phyloP scores from a whole-genome alignment of 768 basidiomycete genomes.

The Naganishia onofrii region DNA sequence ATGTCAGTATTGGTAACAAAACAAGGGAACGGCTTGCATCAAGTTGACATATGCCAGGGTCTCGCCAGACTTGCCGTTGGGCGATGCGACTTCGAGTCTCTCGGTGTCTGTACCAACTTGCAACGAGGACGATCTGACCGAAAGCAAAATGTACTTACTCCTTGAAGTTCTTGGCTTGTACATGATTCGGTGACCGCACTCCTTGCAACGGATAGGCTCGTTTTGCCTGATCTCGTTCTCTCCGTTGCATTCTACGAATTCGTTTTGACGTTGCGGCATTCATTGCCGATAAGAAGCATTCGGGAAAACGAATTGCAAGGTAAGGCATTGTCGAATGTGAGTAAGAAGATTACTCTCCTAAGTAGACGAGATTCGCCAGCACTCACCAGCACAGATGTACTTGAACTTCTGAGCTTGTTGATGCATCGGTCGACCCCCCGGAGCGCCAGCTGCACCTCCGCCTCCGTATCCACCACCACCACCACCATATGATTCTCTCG shows the following conservation, averaged over 20 bases:
- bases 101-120: background rate
- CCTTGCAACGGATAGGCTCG: conserved; percentile 91
- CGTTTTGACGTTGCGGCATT: background rate
- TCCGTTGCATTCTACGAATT: conserved; percentile 75
- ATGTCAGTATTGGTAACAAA: conserved; percentile 1
- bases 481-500: conserved; percentile 13
- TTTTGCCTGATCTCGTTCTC: conserved; percentile 86
- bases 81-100: no score
- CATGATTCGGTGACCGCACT: conserved; percentile 98
- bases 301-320: background rate
- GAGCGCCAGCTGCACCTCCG: background rate
- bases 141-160: conserved; percentile 67
- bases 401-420: conserved; percentile 28
- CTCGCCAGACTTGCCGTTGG: background rate
- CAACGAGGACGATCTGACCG: no score
- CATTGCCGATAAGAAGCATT: background rate
- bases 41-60: background rate
- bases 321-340: background rate
- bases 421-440: conserved; percentile 23
- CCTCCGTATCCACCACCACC: conserved; percentile 9
- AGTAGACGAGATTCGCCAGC: background rate
- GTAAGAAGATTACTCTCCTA: background rate
- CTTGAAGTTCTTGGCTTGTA: conserved; percentile 93
- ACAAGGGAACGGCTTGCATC: conserved; percentile 28
- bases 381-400: conserved; percentile 33